phyloP scores from a whole-genome alignment of 345 rosid species.

The Melaleuca alternifolia region DNA sequence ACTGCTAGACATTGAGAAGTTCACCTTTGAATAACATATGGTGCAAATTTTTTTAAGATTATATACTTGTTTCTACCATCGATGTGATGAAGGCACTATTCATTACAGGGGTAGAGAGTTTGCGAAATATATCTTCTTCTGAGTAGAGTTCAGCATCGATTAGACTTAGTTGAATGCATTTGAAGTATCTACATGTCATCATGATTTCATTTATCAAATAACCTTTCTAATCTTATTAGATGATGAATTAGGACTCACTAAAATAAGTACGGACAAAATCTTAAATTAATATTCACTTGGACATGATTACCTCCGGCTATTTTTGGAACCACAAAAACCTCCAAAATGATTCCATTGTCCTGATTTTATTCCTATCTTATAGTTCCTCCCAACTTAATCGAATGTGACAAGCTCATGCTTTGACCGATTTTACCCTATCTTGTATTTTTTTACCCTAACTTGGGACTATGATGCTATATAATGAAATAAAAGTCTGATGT shows the following conservation, averaged over 20 bases:
- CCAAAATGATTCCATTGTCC: not conserved
- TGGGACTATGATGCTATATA: accelerated
- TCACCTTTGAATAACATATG: not conserved
- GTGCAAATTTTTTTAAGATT: not conserved
- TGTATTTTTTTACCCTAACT: not conserved
- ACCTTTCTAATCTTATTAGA: not conserved
- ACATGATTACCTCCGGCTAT: not conserved
- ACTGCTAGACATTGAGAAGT: not conserved
- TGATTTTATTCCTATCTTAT: not conserved
- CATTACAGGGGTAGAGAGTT: not conserved
- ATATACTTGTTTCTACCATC: not conserved
- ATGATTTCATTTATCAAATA: not conserved
- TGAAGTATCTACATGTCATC: not conserved
- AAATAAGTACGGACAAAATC: not conserved
- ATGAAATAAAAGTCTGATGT: too few relatives aligned
- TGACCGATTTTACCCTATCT: not conserved
- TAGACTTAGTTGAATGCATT: not conserved
- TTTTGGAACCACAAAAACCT: not conserved
- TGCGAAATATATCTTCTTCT: not conserved
- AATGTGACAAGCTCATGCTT: not conserved
- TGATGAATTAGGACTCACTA: not conserved
- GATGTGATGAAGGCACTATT: not conserved
- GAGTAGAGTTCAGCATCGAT: not conserved
- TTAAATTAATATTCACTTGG: too few relatives aligned
- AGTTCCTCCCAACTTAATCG: not conserved